Percentiles rank a stretch among this genome's conserved stretches.
Conservation (phyloP, 331 rosid species). For the Erythrophleum ivorense region DNA sequence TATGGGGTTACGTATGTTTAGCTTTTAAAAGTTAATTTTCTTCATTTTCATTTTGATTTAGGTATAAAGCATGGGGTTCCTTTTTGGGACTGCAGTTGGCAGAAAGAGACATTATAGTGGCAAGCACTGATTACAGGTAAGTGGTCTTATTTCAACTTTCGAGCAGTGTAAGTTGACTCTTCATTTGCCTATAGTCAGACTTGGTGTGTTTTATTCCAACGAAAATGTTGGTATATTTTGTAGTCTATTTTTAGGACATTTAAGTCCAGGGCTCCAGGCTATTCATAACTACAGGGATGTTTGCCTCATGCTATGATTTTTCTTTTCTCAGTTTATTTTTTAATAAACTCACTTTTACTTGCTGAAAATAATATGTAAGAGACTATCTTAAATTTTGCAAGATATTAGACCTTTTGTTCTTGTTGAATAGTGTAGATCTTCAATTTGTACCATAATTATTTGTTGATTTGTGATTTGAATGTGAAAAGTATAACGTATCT, state of each 20-base stretch:
- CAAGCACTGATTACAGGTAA: conserved; percentile 93
- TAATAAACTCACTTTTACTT: neutral
- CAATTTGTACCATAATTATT: conserved; percentile 14
- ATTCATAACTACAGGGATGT: conserved; percentile 24
- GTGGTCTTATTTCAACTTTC: conserved; percentile 46
- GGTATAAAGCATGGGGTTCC: conserved; percentile 99
- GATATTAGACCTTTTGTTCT: neutral
- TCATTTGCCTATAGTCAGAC: conserved; percentile 46
- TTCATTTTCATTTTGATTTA: conserved; percentile 48
- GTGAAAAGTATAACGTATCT: neutral
- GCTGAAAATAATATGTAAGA: neutral
- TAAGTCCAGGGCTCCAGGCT: conserved; percentile 17
- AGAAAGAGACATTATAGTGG: conserved; percentile 88
- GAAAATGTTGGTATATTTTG: conserved; percentile 38
- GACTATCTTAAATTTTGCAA: neutral
- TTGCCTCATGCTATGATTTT: neutral
- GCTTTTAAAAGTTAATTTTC: conserved; percentile 41
- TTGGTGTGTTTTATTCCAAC: conserved; percentile 43
- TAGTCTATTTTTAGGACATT: conserved; percentile 24
- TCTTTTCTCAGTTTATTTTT: conserved; percentile 24
- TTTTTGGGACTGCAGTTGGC: conserved; percentile 88
- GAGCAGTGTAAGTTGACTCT: conserved; percentile 49
- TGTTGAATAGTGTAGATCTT: conserved; percentile 22
- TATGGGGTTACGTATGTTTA: conserved; percentile 14
- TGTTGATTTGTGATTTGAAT: conserved; percentile 5